Percentiles rank a stretch among this genome's conserved stretches.
These are phyloP conservation scores for Spiromastix sp. DNA, from an alignment of 2,329 filamentous ascomycete species.

Conservation along the genomic window DNA sequence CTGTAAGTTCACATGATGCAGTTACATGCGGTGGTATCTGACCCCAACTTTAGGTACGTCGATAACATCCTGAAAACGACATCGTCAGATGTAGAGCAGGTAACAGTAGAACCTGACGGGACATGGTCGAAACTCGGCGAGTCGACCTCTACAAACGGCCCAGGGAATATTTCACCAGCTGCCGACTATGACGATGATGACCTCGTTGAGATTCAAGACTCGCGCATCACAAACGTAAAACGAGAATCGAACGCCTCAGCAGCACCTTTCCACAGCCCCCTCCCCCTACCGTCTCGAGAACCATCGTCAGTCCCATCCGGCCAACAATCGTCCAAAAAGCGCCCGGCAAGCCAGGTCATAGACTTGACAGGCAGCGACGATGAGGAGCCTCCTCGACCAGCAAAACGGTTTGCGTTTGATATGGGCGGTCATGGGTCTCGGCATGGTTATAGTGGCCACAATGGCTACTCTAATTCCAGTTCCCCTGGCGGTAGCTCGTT, in stretches of 20 bases:
- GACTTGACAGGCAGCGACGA: conserved; percentile 45
- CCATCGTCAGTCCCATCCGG: conserved; percentile 29
- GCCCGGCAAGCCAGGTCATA: conserved; percentile 40
- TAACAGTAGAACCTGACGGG: conserved; percentile 81
- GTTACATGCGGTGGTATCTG: conserved; percentile 7
- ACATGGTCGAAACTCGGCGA: conserved; percentile 53
- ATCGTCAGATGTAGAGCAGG: conserved; percentile 61
- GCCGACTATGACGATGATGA: conserved; percentile 40
- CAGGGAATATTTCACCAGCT: conserved; percentile 25
- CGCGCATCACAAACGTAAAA: conserved; percentile 26
- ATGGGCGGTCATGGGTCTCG: no score
- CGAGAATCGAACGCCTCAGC: conserved; percentile 20
- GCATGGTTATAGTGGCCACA: no score
- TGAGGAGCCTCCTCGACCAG: conserved; percentile 28
- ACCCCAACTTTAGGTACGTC: conserved; percentile 54
- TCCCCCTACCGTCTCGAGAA: conserved; percentile 27
- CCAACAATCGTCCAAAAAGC: conserved; percentile 30
- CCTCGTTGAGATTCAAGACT: conserved; percentile 39
- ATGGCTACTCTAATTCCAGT: no score
- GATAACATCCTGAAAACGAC: conserved; percentile 75
- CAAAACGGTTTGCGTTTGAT: conserved; percentile 26
- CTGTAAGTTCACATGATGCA: conserved; percentile 45
- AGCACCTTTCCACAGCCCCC: conserved; percentile 19
- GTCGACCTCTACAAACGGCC: conserved; percentile 28
- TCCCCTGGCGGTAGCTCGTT: no score